These are phyloP conservation scores for Achaetomium macrosporum DNA, from an alignment of 2,329 filamentous ascomycete genomes.

Conservation along the genomic window DNA sequence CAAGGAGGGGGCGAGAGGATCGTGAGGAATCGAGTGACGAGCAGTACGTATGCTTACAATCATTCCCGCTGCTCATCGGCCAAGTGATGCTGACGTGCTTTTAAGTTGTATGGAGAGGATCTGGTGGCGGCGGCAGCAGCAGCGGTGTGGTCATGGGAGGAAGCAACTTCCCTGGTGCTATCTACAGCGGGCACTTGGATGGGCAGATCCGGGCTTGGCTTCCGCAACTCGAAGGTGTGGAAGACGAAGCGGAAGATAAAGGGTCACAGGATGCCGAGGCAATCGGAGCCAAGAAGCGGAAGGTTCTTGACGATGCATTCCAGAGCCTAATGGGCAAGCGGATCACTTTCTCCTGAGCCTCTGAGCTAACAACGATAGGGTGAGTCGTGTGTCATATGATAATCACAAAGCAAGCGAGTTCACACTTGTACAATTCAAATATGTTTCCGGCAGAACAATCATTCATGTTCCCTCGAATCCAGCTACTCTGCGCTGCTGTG, in stretches of 20 bases:
- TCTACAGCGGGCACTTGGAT: constrained; percentile 80
- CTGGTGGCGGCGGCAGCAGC: constrained; percentile 52
- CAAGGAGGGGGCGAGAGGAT: constrained; percentile 48
- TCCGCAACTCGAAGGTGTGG: constrained; percentile 42
- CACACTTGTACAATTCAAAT: too few relatives aligned
- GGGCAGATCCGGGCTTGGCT: constrained; percentile 78
- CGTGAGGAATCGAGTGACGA: constrained; percentile 63
- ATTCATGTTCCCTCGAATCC: too few relatives aligned
- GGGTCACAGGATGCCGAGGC: constrained; percentile 41
- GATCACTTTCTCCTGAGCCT: constrained; percentile 51
- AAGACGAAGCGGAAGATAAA: constrained; percentile 42
- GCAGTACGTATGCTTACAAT: constrained; percentile 23
- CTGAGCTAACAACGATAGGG: too few relatives aligned
- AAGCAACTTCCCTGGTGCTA: constrained; percentile 43
- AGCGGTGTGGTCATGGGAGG: constrained; percentile 57
- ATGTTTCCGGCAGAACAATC: too few relatives aligned
- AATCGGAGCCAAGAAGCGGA: constrained; percentile 62
- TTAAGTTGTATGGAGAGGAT: constrained; percentile 61
- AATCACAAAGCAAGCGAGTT: too few relatives aligned
- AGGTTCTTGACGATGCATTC: constrained; percentile 75
- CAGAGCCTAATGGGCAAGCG: constrained; percentile 66
- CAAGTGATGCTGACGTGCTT: background rate
- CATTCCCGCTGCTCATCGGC: background rate
- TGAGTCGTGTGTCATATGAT: too few relatives aligned
- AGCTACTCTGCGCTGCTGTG: too few relatives aligned